Conservation (phyloP, 768 basidiomycete genomes). For the Aureoboletus auriporus region DNA sequence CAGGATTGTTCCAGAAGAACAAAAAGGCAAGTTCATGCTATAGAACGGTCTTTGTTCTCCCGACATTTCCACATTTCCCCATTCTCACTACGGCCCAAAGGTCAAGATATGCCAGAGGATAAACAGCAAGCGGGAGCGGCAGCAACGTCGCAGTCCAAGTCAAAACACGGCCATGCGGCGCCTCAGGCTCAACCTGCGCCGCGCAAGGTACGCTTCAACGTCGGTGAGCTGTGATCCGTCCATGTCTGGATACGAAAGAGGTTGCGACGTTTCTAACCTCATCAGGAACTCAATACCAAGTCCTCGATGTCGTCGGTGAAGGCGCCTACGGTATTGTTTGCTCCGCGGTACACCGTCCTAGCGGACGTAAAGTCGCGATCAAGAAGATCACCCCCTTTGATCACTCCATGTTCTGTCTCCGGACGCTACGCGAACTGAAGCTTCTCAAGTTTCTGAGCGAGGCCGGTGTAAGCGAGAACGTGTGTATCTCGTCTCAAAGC, state of each 20-base stretch:
- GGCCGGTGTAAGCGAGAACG: constrained; percentile 87
- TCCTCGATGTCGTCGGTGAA: constrained; percentile 84
- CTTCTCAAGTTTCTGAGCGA: constrained; percentile 81
- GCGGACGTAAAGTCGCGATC: constrained; percentile 91
- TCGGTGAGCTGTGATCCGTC: constrained; percentile 43
- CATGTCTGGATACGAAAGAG: background rate
- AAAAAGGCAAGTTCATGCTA: constrained; percentile 9
- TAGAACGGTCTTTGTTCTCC: constrained; percentile 14
- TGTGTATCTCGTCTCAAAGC: constrained; percentile 26
- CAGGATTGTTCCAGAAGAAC: constrained; percentile 19
- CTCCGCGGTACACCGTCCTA: constrained; percentile 84
- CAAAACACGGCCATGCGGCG: constrained; percentile 45
- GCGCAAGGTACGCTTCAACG: constrained; percentile 86
- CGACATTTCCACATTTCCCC: constrained; percentile 3
- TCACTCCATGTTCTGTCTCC: constrained; percentile 91
- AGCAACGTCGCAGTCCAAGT: constrained; percentile 25
- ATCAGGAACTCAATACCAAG: constrained; percentile 73
- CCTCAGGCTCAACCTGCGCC: constrained; percentile 53
- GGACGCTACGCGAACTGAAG: constrained; percentile 86
- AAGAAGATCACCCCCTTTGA: constrained; percentile 96
- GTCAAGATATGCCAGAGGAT: constrained; percentile 27
- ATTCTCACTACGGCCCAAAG: background rate
- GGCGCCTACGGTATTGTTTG: constrained; percentile 95
- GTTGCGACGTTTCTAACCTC: background rate
- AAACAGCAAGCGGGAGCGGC: constrained; percentile 16